Conservation (phyloP, 2,329 filamentous ascomycete genomes). For the Pestalotiopsis fici region DNA sequence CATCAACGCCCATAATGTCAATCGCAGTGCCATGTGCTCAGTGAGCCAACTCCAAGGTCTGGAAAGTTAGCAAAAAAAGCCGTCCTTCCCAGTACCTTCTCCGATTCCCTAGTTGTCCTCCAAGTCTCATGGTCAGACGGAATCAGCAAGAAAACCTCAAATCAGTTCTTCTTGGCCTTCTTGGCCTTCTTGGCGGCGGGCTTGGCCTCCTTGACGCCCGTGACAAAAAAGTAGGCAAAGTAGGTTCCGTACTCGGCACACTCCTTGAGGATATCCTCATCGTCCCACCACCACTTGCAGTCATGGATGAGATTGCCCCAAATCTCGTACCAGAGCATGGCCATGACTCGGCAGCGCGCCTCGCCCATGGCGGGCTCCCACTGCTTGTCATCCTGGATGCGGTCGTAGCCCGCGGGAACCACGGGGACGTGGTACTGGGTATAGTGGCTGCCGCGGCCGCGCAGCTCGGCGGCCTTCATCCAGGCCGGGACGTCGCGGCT, state of each 20-base stretch:
- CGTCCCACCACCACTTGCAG: constrained; percentile 64
- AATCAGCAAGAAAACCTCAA: neutral
- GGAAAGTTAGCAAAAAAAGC: neutral
- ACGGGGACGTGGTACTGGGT: constrained; percentile 53
- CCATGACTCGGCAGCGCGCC: constrained; percentile 52
- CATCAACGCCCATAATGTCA: neutral
- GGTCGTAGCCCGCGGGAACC: constrained; percentile 26
- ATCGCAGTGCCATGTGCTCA: neutral
- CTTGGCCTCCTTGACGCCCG: constrained; percentile 49
- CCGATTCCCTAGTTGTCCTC: neutral
- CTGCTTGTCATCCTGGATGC: constrained; percentile 18
- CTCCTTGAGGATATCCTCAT: constrained; percentile 53
- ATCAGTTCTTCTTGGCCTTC: neutral
- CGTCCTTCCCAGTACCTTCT: neutral
- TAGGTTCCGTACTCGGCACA: constrained; percentile 54
- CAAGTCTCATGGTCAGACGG: neutral
- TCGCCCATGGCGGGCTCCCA: constrained; percentile 41
- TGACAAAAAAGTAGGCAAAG: constrained; percentile 61
- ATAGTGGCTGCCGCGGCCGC: constrained; percentile 46
- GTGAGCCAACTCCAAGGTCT: neutral
- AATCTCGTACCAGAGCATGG: constrained; percentile 61
- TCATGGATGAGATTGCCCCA: constrained; percentile 57
- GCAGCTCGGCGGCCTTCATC: constrained; percentile 56
- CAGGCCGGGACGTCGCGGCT: constrained; percentile 59
- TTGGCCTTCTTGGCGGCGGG: neutral